Conservation (phyloP, 768 basidiomycete species). For the Cantharellus cinnabarinus region DNA sequence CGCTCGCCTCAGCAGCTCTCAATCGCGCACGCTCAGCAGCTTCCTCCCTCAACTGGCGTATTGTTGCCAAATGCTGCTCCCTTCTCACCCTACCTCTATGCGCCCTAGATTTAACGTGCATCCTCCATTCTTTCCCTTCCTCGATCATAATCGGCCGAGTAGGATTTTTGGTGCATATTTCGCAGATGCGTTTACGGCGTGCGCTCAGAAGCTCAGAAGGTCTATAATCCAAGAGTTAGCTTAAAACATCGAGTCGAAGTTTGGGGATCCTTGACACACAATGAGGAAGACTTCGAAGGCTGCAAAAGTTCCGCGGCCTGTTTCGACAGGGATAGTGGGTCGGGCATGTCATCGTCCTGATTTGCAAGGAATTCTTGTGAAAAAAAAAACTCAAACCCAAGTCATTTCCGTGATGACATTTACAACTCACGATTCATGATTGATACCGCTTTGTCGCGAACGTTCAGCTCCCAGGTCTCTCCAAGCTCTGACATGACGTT, state of each 20-base stretch:
- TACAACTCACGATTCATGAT: slow-evolving; percentile 27
- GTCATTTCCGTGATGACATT: slow-evolving; percentile 3
- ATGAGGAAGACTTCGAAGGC: neutral
- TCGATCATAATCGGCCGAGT: slow-evolving; percentile 46
- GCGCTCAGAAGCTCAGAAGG: slow-evolving; percentile 35
- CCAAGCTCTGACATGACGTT: slow-evolving; percentile 24
- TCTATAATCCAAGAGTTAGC: slow-evolving; percentile 18
- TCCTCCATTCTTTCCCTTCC: slow-evolving; percentile 29
- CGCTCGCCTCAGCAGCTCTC: neutral
- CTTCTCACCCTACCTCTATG: slow-evolving; percentile 10
- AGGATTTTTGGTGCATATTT: slow-evolving; percentile 37
- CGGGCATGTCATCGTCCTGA: slow-evolving; percentile 25
- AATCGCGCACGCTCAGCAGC: neutral
- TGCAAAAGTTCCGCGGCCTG: slow-evolving; percentile 19
- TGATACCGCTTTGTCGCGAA: slow-evolving; percentile 28
- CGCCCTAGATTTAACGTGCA: slow-evolving; percentile 20
- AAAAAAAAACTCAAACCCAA: neutral
- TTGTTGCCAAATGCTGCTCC: slow-evolving; percentile 3
- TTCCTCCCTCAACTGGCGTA: neutral
- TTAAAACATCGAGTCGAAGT: neutral
- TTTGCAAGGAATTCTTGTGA: slow-evolving; percentile 33
- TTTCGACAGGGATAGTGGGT: slow-evolving; percentile 34
- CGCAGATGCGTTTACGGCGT: slow-evolving; percentile 35
- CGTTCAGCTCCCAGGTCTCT: slow-evolving; percentile 36
- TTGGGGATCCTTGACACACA: neutral